These are phyloP conservation scores for Leishmania turanica DNA, from an alignment of 208 protist genomes.

Conservation along the genomic window DNA sequence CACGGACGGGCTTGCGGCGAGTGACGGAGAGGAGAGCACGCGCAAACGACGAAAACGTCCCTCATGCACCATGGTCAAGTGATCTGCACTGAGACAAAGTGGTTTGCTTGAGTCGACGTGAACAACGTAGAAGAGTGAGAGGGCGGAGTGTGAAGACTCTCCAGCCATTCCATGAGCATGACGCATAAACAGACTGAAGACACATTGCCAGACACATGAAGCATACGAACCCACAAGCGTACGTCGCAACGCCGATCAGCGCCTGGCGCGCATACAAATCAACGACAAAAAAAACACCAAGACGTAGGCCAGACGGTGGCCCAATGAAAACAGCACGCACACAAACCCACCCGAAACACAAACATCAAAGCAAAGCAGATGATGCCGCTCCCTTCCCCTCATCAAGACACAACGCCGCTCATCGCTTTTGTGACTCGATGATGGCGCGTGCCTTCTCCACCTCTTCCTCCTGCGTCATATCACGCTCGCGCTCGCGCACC, in stretches of 20 bases:
- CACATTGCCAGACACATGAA: neutral
- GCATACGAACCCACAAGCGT: neutral
- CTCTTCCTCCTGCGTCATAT: constrained; percentile 71
- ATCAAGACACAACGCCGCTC: neutral
- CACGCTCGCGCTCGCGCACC: constrained; percentile 87
- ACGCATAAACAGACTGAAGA: neutral
- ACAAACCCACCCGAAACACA: neutral
- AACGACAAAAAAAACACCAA: neutral
- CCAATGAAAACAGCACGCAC: too few relatives aligned
- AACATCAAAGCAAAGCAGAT: neutral
- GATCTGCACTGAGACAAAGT: neutral
- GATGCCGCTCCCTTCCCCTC: too few relatives aligned
- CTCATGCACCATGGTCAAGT: neutral
- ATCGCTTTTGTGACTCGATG: constrained; percentile 70
- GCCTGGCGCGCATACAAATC: neutral
- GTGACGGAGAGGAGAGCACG: neutral
- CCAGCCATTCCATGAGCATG: neutral
- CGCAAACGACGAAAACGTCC: neutral
- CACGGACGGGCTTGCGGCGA: neutral
- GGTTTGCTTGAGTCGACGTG: neutral
- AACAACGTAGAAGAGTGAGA: neutral
- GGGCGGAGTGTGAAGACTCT: neutral
- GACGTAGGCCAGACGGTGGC: neutral
- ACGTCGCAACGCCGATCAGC: neutral
- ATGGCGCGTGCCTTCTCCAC: constrained; percentile 52